Evolutionary conservation across 768 basidiomycete genomes (phyloP).

Genomic region (Strobilomyces echinocephalus): DNA sequence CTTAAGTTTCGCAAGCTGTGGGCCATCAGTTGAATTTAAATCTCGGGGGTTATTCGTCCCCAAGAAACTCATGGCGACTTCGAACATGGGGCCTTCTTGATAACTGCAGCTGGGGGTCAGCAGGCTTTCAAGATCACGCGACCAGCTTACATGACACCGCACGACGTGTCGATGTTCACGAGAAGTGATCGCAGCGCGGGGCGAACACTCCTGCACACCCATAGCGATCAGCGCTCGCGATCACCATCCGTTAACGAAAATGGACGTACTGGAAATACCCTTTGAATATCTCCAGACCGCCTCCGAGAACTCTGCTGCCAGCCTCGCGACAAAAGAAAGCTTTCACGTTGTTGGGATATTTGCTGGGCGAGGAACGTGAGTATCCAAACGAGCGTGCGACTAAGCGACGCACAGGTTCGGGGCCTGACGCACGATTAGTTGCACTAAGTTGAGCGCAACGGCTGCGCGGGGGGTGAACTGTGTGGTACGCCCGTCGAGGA

Average conservation of each 20-base stretch:
- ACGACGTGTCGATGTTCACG: conserved; percentile 45
- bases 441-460: conserved; percentile 43
- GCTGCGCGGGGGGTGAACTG: conserved; percentile 25
- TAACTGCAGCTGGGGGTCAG: conserved; percentile 19
- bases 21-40: conserved; percentile 24
- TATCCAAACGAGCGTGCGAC: background rate
- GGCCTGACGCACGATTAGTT: conserved; percentile 45
- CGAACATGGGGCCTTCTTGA: conserved; percentile 20
- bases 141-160: conserved; percentile 39
- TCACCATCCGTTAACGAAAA: background rate
- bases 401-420: conserved; percentile 39
- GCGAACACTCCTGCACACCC: conserved; percentile 39
- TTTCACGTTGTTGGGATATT: conserved; percentile 41
- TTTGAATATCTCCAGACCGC: conserved; percentile 40
- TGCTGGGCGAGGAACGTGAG: conserved; percentile 22
- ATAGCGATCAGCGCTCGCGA: background rate
- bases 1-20: conserved; percentile 32
- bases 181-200: conserved; percentile 38
- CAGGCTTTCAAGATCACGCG: background rate
- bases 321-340: conserved; percentile 41
- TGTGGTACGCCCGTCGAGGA: conserved; percentile 22
- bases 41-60: conserved; percentile 24
- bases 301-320: conserved; percentile 23
- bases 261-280: conserved; percentile 48
- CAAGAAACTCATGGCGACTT: conserved; percentile 32